phyloP scores from a whole-genome alignment of 441 rosid genomes.

The Erodium trifolium region DNA sequence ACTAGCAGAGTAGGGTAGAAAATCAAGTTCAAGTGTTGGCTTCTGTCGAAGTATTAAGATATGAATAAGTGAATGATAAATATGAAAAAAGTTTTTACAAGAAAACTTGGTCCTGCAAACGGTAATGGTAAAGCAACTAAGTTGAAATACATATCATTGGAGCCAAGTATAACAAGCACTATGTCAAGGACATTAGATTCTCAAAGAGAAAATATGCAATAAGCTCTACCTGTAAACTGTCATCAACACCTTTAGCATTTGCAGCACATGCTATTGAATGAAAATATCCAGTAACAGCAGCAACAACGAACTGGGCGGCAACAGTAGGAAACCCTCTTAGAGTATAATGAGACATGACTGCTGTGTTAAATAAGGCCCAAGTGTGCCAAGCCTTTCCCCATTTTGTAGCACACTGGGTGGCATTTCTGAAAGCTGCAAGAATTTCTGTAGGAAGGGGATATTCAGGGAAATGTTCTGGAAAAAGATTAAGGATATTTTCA shows the following conservation, averaged over 20 bases:
- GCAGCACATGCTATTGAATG: conserved; percentile 97
- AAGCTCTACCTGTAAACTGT: conserved; percentile 82
- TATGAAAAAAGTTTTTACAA: too few relatives aligned
- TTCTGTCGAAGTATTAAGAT: too few relatives aligned
- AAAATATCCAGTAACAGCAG: conserved; percentile 96
- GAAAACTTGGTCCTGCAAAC: too few relatives aligned
- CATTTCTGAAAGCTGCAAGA: conserved; percentile 62
- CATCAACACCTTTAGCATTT: conserved; percentile 94
- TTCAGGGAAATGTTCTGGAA: neutral
- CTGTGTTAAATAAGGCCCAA: conserved; percentile 98
- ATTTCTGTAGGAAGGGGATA: conserved; percentile 45
- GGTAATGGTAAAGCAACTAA: too few relatives aligned
- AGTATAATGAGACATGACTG: conserved; percentile 95
- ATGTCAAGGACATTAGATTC: neutral
- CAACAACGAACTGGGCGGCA: conserved; percentile 83
- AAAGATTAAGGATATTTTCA: conserved; percentile 17
- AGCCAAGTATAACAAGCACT: neutral
- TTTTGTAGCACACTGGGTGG: conserved; percentile 73
- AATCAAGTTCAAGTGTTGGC: too few relatives aligned
- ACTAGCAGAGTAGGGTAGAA: too few relatives aligned
- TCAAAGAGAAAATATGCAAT: neutral
- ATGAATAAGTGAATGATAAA: too few relatives aligned
- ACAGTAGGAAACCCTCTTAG: conserved; percentile 45
- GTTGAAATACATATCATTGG: too few relatives aligned
- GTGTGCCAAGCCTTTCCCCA: conserved; percentile 99